These are phyloP conservation scores for Rossbeevera mucosa DNA, from an alignment of 768 basidiomycete species.

Conservation along the genomic window DNA sequence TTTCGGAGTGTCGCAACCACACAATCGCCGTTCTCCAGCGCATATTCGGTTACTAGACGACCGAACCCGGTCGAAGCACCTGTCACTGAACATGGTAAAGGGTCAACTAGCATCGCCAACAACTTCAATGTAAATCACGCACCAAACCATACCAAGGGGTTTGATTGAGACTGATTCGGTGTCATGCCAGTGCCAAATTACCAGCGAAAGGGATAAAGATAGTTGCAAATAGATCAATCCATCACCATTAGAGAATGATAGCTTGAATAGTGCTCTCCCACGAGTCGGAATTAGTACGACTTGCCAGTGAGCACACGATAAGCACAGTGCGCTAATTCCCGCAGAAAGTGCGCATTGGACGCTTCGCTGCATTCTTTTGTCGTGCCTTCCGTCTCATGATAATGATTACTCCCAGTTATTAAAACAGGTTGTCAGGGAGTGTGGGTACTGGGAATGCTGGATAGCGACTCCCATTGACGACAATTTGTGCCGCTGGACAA, in stretches of 20 bases:
- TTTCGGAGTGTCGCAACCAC: slow-evolving; percentile 44
- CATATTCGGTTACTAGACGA: slow-evolving; percentile 29
- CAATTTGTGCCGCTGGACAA: too few relatives aligned
- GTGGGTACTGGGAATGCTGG: too few relatives aligned
- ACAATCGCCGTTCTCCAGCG: slow-evolving; percentile 36
- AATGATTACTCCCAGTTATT: too few relatives aligned
- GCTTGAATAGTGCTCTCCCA: not conserved
- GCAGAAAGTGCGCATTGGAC: too few relatives aligned
- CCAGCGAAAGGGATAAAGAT: not conserved
- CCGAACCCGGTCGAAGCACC: slow-evolving; percentile 42
- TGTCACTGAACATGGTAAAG: slow-evolving; percentile 32
- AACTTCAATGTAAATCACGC: not conserved
- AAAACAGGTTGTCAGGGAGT: too few relatives aligned
- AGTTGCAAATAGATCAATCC: not conserved
- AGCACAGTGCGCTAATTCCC: too few relatives aligned
- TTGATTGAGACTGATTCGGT: not conserved
- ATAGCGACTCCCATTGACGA: too few relatives aligned
- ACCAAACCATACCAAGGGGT: slow-evolving; percentile 24
- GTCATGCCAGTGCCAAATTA: not conserved
- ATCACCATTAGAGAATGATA: not conserved
- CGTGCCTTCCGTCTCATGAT: too few relatives aligned
- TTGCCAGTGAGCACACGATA: too few relatives aligned
- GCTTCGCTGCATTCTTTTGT: too few relatives aligned
- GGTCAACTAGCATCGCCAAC: not conserved
- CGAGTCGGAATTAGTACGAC: not conserved